Evolutionary conservation across 202 grass and related monocot species (phyloP), one percentile per base, ranked within the genome.

Genomic region (Schoenoplectus tabernaemontani): DNA sequence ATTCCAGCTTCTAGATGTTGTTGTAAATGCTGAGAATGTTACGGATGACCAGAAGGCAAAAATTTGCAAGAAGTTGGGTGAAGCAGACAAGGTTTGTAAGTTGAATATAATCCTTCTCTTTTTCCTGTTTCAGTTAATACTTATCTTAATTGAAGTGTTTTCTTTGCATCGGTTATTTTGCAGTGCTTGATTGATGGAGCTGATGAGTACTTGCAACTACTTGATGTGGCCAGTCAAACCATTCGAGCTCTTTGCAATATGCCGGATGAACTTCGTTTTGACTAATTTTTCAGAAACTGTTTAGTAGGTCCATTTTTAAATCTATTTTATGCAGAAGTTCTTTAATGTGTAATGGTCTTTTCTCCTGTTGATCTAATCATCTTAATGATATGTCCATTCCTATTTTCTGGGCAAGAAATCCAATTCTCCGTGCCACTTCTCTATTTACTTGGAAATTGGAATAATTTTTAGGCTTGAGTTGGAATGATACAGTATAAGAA

Each of bases 171-270:
- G 13, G 46, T 12, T 82, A 82, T 73, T 83, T 59, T 79, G 24
- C 90, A 99, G 96, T 95, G 96, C 83, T 87, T 99, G 80, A 84
- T 93, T 12, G 96, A 99, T 86, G 92, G 92, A 6, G 96, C 96
- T 13, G 91, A 96, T 19, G 96, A 99, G 85, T 99, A 93, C 75
- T 78, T 99, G 16, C 96, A 99, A 41, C 90, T 99, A 46, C 58
- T 99, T 83, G 86, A 89, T 86, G 92, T 93, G 24, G 85, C 92
- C 11, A 89, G 83, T 22, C 81, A 95, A 76, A 89, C 92, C 9
- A 91, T 95, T 3, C 88, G 82, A 20, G 85, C 96, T 78, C 90
- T 96, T 82, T 91, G 88, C 84, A 89, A 93, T 88, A 95, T 99
- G 86, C 86, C 89, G 63, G 84, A 95, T 78, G 85, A 80, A 51